phyloP scores from a whole-genome alignment of 257 asterid genomes.

The Datura wrightii region DNA sequence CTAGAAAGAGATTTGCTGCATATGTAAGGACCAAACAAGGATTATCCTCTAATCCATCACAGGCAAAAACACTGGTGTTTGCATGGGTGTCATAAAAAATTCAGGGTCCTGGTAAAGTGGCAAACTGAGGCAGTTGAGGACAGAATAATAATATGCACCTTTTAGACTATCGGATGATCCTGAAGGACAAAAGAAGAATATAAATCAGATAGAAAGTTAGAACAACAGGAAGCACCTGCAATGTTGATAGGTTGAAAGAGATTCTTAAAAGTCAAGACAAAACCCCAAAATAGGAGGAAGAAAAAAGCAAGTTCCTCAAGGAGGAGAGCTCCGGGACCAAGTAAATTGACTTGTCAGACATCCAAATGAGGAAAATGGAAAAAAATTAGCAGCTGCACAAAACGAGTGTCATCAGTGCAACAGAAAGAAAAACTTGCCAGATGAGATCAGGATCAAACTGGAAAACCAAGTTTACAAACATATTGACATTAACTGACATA shows the following conservation, averaged over 20 bases:
- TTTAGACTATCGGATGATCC: neutral
- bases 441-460: neutral
- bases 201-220: neutral
- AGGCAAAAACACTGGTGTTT: neutral
- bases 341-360: too few relatives aligned
- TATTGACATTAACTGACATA: neutral
- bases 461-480: neutral
- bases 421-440: neutral
- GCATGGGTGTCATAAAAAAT: neutral
- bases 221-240: neutral
- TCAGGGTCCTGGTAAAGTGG: neutral
- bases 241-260: neutral
- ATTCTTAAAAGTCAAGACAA: slow-evolving; percentile 21
- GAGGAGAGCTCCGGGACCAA: neutral
- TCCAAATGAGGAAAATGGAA: too few relatives aligned
- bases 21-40: neutral
- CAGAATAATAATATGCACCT: neutral
- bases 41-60: neutral
- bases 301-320: neutral
- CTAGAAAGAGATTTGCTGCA: neutral
- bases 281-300: neutral
- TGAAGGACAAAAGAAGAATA: neutral
- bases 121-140: neutral
- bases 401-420: neutral
- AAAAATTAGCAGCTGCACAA: neutral